These are phyloP conservation scores for Macadamia integrifolia DNA, from an alignment of 164 flowering plant species.

Conservation along the genomic window DNA sequence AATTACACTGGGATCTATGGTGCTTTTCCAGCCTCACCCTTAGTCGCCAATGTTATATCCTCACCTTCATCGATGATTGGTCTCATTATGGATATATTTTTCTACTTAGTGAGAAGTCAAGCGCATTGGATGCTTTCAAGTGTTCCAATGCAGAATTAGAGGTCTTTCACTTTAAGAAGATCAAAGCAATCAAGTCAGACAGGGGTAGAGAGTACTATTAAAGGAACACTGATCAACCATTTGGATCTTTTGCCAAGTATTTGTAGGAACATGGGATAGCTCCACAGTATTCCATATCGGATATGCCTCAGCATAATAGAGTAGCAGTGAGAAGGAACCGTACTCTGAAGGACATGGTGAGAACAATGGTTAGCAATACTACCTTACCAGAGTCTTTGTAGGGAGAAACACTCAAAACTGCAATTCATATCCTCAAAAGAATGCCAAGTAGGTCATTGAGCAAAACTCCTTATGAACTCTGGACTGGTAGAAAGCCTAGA, in stretches of 20 bases:
- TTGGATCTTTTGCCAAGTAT: slow-evolving; percentile 13
- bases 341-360: neutral
- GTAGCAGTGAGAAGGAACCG: slow-evolving; percentile 5
- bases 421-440: no score
- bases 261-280: slow-evolving; percentile 13
- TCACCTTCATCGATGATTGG: slow-evolving; percentile 14
- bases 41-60: slow-evolving; percentile 14
- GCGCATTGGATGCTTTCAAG: neutral
- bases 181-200: no score
- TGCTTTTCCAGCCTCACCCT: slow-evolving; percentile 11
- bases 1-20: slow-evolving; percentile 14
- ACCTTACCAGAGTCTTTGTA: slow-evolving; percentile 3
- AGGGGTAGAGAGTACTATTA: no score
- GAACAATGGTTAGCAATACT: slow-evolving; percentile 8
- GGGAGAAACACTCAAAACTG: neutral
- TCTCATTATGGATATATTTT: neutral
- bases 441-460: no score
- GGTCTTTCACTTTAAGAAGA: neutral
- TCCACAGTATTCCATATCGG: slow-evolving; percentile 1
- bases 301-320: slow-evolving; percentile 1
- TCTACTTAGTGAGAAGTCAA: no score
- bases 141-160: slow-evolving; percentile 4
- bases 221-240: slow-evolving; percentile 13
- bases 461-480: no score
- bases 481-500: no score